Base-by-base conservation (phyloP, 192 early-diverging fungal genomes). In the Chytriomyces hyalinus region DNA sequence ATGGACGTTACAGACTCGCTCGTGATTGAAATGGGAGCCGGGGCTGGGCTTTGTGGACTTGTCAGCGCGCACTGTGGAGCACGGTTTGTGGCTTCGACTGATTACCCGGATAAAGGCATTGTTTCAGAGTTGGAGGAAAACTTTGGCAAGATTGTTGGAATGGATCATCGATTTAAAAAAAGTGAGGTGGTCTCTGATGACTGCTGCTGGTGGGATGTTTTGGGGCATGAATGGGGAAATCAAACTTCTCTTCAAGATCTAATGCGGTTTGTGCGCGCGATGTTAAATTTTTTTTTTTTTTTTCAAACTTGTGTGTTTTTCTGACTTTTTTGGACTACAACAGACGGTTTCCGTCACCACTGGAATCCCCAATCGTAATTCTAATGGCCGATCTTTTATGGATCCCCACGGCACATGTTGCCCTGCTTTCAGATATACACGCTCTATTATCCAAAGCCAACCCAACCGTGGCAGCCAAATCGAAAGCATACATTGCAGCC, bases 311-410 rank as follows among this genome's bases (percentile, higher is more conserved):
- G 17, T 47, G 1, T 6, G 22, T 57, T n/a, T 8, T 43, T 72
- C 22, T 9, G 28, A 36, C 2, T 64, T 3, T 57, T 61, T 75
- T 10, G 20, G 43, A 1, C 20, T 1, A 24, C 13, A 26, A 20
- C 28, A 24, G 28, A 11, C 70, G 17, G 15, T 22, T 61, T 72
- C 20, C 36, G 24, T 22, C 28, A 20, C 24, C 70, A 62, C 47
- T 20, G 46, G 15, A 43, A 26, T 65, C 72, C 9, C 59, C 44
- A 20, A 36, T 74, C 44, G 64, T 76, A 43, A 45, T 78, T 5
- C 49, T 78, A 6, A 49, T 78, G 36, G 76, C 76, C 36, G 76
- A 78, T 62, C 49, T 78, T 17, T 67, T 78, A 5, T 78, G 76
- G 76, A 70, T 78, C 46, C 67, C 76, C 4, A 45, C 65, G 8